A percentile compares a stretch with the other conserved stretches of the same genome.
Evolutionary conservation across 257 asterid species (phyloP).

Genomic region (Petunia axillaris): DNA sequence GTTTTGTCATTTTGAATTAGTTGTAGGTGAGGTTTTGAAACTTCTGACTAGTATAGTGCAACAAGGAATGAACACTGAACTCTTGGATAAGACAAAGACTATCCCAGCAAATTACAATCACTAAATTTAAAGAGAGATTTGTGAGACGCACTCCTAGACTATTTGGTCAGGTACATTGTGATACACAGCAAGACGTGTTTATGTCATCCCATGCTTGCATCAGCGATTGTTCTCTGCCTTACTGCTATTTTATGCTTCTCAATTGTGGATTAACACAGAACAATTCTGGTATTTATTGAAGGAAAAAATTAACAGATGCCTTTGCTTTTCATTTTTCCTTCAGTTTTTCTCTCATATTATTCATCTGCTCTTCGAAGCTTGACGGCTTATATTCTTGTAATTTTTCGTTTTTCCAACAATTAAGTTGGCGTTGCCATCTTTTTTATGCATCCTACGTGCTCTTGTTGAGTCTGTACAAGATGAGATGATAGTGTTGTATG

Average conservation of each 20-base stretch:
- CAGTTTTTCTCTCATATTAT: conserved; percentile 11
- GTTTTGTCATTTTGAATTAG: background rate
- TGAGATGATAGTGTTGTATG: background rate
- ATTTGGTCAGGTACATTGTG: background rate
- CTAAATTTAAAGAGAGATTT: background rate
- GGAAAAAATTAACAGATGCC: background rate
- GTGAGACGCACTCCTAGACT: background rate
- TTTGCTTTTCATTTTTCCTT: background rate
- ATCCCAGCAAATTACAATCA: background rate
- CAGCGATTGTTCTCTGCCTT: background rate
- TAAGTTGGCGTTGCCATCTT: background rate
- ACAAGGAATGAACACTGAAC: background rate
- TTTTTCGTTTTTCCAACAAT: background rate
- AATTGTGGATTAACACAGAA: background rate
- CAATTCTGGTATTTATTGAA: background rate
- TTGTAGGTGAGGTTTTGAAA: background rate
- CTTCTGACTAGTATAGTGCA: background rate
- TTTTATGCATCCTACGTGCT: background rate
- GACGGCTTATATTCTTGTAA: background rate
- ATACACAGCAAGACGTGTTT: background rate
- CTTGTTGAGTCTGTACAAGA: conserved; percentile 7
- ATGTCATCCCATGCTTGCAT: conserved; percentile 2
- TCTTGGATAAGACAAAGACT: background rate
- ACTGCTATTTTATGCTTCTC: conserved; percentile 2
- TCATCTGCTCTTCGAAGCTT: background rate